Conservation (phyloP, 805 yeast genomes). For the Komagataella populi region DNA sequence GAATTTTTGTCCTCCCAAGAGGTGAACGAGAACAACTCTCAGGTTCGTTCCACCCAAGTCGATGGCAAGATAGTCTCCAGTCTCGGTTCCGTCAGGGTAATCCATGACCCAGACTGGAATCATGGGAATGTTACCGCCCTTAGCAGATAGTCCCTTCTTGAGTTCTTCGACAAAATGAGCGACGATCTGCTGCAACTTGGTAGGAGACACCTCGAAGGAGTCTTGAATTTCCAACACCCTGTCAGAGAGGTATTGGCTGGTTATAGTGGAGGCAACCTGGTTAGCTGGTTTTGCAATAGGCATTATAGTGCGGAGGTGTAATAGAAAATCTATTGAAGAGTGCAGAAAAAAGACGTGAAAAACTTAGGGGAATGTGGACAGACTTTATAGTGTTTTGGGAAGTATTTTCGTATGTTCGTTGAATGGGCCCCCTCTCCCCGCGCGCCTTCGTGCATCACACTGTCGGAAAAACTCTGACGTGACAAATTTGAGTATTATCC, state of each 20-base stretch:
- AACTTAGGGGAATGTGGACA: not conserved
- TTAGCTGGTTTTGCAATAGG: not conserved
- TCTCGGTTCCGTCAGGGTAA: constrained; percentile 43
- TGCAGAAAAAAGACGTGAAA: not conserved
- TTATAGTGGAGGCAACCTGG: not conserved
- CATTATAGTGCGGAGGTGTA: not conserved
- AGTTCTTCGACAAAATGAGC: constrained; percentile 37
- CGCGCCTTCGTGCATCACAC: not conserved
- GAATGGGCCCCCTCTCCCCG: not conserved
- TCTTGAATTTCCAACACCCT: not conserved
- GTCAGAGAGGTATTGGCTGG: not conserved
- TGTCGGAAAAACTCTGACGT: not conserved
- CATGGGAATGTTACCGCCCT: constrained; percentile 52
- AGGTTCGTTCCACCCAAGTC: constrained; percentile 54
- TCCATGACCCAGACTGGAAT: constrained; percentile 48
- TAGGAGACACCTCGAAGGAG: constrained; percentile 24
- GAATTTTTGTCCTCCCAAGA: constrained; percentile 69
- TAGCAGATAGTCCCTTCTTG: constrained; percentile 34
- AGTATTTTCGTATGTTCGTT: not conserved
- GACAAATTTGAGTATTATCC: not conserved
- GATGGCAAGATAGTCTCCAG: constrained; percentile 44
- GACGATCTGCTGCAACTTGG: constrained; percentile 27
- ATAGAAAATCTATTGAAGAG: not conserved
- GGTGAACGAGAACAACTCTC: constrained; percentile 35
- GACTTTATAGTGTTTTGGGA: not conserved